A percentile compares a stretch with the other conserved stretches of the same genome.
These are phyloP conservation scores for Cetraspora pellucida DNA, from an alignment of 192 early-diverging fungal genomes.

Conservation along the genomic window DNA sequence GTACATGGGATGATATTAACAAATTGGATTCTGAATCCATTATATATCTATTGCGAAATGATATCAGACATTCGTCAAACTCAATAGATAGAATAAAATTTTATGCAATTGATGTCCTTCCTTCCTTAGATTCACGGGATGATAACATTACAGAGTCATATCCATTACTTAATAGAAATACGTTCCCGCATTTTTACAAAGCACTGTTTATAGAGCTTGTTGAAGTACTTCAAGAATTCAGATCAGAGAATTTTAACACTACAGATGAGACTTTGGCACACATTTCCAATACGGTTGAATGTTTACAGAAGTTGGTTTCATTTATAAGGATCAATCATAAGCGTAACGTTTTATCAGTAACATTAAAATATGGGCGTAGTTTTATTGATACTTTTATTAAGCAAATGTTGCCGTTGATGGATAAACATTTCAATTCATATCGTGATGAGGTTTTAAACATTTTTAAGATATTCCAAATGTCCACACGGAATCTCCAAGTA, in stretches of 20 bases:
- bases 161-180: constrained; percentile 47
- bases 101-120: constrained; percentile 44
- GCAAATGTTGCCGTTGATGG: constrained; percentile 51
- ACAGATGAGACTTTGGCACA: constrained; percentile 38
- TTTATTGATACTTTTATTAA: constrained; percentile 61
- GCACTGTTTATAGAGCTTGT: constrained; percentile 45
- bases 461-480: constrained; percentile 55
- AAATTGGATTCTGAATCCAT: constrained; percentile 42
- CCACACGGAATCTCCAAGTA: constrained; percentile 57
- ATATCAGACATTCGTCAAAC: constrained; percentile 43
- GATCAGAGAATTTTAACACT: constrained; percentile 32
- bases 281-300: constrained; percentile 41
- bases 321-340: constrained; percentile 56
- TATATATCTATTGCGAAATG: constrained; percentile 43
- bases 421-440: constrained; percentile 50
- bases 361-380: constrained; percentile 49
- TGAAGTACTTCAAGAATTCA: constrained; percentile 35
- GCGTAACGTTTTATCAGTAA: constrained; percentile 44
- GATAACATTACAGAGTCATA: constrained; percentile 37
- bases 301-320: constrained; percentile 49
- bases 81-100: constrained; percentile 41
- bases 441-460: constrained; percentile 46
- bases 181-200: constrained; percentile 35
- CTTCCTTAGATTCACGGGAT: constrained; percentile 44
- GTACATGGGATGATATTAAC: constrained; percentile 46